A percentile compares a stretch with the other conserved stretches of the same genome.
Evolutionary conservation across 2,329 filamentous ascomycete species (phyloP).

Genomic region (Claviceps sp.): DNA sequence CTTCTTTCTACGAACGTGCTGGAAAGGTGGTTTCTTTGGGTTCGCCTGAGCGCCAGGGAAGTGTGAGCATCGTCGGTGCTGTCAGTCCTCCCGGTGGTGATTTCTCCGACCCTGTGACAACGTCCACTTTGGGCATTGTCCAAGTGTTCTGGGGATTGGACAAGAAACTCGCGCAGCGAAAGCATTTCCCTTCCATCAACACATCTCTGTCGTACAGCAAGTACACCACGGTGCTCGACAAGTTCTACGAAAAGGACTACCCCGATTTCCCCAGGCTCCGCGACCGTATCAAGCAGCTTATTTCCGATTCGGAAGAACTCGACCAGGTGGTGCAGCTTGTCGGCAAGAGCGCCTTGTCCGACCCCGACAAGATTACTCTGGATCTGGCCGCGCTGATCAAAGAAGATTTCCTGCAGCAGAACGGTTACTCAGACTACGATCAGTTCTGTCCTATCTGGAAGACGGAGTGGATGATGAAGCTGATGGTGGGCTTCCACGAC

Average conservation of each 20-base stretch:
- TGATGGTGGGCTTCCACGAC: constrained; percentile 95
- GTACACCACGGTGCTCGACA: constrained; percentile 79
- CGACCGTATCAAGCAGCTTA: constrained; percentile 83
- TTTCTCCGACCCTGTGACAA: constrained; percentile 96
- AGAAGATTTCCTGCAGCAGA: constrained; percentile 98
- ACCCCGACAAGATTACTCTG: constrained; percentile 95
- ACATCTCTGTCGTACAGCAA: constrained; percentile 92
- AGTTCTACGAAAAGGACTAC: constrained; percentile 85
- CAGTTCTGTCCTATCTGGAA: constrained; percentile 99
- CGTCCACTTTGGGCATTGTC: constrained; percentile 86
- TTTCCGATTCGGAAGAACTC: constrained; percentile 90
- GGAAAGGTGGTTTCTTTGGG: constrained; percentile 76
- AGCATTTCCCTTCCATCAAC: constrained; percentile 99
- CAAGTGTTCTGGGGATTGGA: constrained; percentile 99
- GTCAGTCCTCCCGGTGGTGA: constrained; percentile 97
- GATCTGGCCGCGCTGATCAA: constrained; percentile 87
- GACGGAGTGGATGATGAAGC: constrained; percentile 99
- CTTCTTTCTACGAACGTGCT: constrained; percentile 98
- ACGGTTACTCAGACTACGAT: constrained; percentile 97
- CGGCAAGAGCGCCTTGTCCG: constrained; percentile 90
- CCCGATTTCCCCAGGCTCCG: constrained; percentile 89
- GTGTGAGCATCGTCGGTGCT: constrained; percentile 94
- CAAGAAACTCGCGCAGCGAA: constrained; percentile 97
- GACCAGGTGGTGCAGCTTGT: constrained; percentile 98
- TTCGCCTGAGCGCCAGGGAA: constrained; percentile 76